These are phyloP conservation scores for Bruguiera gymnorhiza DNA, from an alignment of 345 rosid species.

Conservation along the genomic window DNA sequence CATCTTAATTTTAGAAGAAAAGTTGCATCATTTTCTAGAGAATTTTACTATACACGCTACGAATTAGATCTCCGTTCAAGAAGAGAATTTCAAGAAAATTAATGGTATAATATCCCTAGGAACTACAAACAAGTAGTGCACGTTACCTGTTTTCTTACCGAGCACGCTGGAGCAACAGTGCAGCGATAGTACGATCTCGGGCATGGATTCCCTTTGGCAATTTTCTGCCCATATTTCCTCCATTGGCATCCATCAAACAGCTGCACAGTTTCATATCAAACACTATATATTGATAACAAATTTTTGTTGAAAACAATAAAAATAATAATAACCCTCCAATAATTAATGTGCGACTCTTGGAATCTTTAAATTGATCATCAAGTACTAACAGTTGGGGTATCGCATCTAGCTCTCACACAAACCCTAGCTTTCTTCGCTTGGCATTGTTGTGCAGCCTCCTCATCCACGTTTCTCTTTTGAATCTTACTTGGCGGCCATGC, in stretches of 20 bases:
- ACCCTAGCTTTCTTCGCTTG: slow-evolving; percentile 79
- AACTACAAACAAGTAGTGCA: neutral
- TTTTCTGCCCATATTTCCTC: slow-evolving; percentile 95
- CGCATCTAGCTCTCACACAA: slow-evolving; percentile 84
- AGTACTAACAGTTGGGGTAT: slow-evolving; percentile 62
- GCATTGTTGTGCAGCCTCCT: slow-evolving; percentile 49
- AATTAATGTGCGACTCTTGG: neutral
- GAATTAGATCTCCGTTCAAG: too few relatives aligned
- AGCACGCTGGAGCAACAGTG: slow-evolving; percentile 72
- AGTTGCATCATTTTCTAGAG: too few relatives aligned
- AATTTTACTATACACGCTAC: too few relatives aligned
- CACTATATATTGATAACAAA: neutral
- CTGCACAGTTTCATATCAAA: slow-evolving; percentile 26
- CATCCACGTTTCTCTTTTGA: slow-evolving; percentile 35
- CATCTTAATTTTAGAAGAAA: too few relatives aligned
- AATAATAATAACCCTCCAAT: neutral
- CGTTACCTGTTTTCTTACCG: slow-evolving; percentile 77
- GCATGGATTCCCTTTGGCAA: slow-evolving; percentile 84
- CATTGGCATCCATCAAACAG: slow-evolving; percentile 96
- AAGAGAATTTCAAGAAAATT: neutral
- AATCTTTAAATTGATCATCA: neutral
- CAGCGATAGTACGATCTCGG: slow-evolving; percentile 91
- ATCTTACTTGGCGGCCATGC: slow-evolving; percentile 50
- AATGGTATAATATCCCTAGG: neutral
- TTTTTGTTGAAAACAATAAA: too few relatives aligned